These are phyloP conservation scores for Eutrema yunnanense DNA, from an alignment of 345 rosid species.

Conservation along the genomic window DNA sequence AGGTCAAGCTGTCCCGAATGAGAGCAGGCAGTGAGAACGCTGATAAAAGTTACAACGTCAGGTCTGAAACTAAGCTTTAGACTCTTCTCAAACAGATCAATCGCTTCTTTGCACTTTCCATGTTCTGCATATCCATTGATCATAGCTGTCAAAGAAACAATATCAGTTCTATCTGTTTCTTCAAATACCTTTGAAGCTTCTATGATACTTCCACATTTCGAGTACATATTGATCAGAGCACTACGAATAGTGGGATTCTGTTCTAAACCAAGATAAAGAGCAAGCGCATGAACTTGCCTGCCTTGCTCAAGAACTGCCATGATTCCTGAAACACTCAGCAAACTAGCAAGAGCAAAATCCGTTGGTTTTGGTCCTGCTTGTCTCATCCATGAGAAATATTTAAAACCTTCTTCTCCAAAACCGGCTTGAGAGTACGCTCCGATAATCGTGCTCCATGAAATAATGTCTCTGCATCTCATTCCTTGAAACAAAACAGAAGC, in stretches of 20 bases:
- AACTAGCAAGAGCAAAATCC: slow-evolving; percentile 68
- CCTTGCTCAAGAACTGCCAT: slow-evolving; percentile 80
- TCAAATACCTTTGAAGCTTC: slow-evolving; percentile 66
- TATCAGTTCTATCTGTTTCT: slow-evolving; percentile 44
- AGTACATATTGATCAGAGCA: slow-evolving; percentile 79
- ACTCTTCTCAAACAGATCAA: slow-evolving; percentile 66
- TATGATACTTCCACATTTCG: slow-evolving; percentile 72
- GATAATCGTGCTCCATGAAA: slow-evolving; percentile 89
- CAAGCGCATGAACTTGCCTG: slow-evolving; percentile 69
- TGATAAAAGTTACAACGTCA: slow-evolving; percentile 71
- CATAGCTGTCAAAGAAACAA: slow-evolving; percentile 82
- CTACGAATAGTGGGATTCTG: slow-evolving; percentile 43
- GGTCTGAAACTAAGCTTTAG: slow-evolving; percentile 50
- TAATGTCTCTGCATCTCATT: slow-evolving; percentile 50
- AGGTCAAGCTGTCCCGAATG: slow-evolving; percentile 78
- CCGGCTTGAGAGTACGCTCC: slow-evolving; percentile 71
- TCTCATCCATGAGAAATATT: slow-evolving; percentile 73
- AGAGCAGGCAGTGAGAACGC: slow-evolving; percentile 75
- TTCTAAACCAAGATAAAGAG: slow-evolving; percentile 53
- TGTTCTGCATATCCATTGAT: slow-evolving; percentile 89
- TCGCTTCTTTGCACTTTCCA: slow-evolving; percentile 66
- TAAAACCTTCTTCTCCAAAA: slow-evolving; percentile 56
- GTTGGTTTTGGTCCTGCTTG: slow-evolving; percentile 65
- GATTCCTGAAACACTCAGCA: slow-evolving; percentile 73
- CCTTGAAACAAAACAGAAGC: slow-evolving; percentile 54